Evolutionary conservation across 2,329 filamentous ascomycete species (phyloP).

Genomic region (Fusarium marasasianum): DNA sequence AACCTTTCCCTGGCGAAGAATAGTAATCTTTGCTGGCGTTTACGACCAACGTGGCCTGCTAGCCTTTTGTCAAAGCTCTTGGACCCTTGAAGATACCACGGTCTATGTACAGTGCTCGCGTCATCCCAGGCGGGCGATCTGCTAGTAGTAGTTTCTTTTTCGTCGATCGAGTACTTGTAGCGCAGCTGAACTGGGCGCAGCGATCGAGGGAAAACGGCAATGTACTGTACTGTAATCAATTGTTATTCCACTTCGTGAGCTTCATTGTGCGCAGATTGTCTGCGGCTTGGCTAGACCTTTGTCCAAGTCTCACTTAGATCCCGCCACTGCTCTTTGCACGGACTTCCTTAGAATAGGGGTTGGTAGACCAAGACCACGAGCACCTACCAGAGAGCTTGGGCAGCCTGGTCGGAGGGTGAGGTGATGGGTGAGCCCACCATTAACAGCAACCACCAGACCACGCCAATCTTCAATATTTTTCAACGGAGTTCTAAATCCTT

Average conservation of each 20-base stretch:
- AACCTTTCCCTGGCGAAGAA: constrained; percentile 1
- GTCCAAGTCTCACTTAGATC: constrained; percentile 23
- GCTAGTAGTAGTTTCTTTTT: constrained; percentile 31
- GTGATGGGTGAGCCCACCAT: constrained; percentile 41
- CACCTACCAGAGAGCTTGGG: constrained; percentile 14
- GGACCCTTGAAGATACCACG: constrained; percentile 13
- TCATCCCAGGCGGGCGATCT: constrained; percentile 29
- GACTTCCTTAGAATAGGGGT: constrained; percentile 37
- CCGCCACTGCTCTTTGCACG: constrained; percentile 31
- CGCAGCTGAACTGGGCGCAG: constrained; percentile 26
- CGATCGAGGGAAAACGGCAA: background rate
- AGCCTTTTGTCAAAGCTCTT: constrained; percentile 4
- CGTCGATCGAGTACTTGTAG: constrained; percentile 17
- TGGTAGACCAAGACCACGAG: constrained; percentile 18
- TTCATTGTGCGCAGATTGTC: constrained; percentile 24
- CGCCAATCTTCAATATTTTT: constrained; percentile 26
- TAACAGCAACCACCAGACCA: constrained; percentile 33
- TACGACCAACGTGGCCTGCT: constrained; percentile 7
- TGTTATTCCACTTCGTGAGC: constrained; percentile 20
- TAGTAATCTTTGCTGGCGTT: constrained; percentile 24
- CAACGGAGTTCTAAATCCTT: constrained; percentile 21
- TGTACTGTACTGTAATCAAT: constrained; percentile 16
- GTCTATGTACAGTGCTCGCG: constrained; percentile 16
- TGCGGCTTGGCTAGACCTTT: constrained; percentile 24
- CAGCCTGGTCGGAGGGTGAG: constrained; percentile 35